Base-by-base conservation (phyloP, 768 basidiomycete species). In the Mycena floridula region DNA sequence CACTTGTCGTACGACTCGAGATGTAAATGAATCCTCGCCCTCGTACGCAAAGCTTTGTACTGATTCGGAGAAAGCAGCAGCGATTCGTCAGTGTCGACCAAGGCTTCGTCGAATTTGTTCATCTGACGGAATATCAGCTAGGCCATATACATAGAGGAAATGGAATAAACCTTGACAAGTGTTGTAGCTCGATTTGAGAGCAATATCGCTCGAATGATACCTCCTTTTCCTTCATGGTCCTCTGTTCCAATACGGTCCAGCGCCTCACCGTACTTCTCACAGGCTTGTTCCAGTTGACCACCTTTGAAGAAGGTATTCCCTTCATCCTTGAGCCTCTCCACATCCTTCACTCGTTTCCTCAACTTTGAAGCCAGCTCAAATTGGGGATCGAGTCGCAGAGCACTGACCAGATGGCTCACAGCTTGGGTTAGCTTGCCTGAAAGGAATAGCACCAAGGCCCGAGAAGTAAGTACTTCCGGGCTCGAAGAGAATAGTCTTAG, bases 21-120 rank as follows among this genome's bases (percentile, higher is more conserved):
- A 55, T 82, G 68, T 6, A 91, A 70, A 52, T 85, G 57, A 42
- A 90, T 82, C 3, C 91, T 81, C 9, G 89, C 91, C 26, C 89
- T 83, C 6, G 91, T 92, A 37, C 90, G 85, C 30, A 89, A 68
- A 3, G 88, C 89, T 64, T 94, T 94, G 74, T 85, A 92, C 7
- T 85, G 83, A 30, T 69, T 67, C 0, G 85, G 74, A 43, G 72
- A 58, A 32, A 91, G 71, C 4, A 54, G 46, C 13, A 94, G 74
- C 7, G 87, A 88, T 9, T 71, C 71, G 37, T 83, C 75, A 2
- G 81, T 85, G 56, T 92, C 89, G 27, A 59, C 60, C 20, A 92
- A 71, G 0, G 91, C 89, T 9, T 84, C 82, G 24, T 81, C 68
- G 54, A 82, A 70, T 39, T 68, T 68, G 44, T 80, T 70, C 26